Percentiles rank a stretch among this genome's conserved stretches.
These are phyloP conservation scores for Liriodendron chinense DNA, from an alignment of 164 flowering plant species.

Conservation along the genomic window DNA sequence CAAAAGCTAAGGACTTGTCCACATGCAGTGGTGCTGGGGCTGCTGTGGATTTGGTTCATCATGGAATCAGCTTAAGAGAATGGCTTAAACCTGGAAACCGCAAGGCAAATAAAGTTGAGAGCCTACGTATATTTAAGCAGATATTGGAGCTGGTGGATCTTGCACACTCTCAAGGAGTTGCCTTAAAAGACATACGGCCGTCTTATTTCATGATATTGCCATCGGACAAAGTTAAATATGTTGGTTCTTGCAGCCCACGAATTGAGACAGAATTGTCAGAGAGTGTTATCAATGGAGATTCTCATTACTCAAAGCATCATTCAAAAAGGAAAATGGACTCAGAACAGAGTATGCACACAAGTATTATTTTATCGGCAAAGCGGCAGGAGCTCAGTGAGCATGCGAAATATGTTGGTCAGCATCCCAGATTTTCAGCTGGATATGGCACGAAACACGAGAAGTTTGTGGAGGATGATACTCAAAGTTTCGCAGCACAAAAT, in stretches of 20 bases:
- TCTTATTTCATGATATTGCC: conserved; percentile 64
- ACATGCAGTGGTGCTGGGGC: conserved; percentile 16
- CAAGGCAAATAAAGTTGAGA: conserved; percentile 47
- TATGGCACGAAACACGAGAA: conserved; percentile 25
- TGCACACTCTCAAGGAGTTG: conserved; percentile 63
- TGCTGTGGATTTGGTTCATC: conserved; percentile 20
- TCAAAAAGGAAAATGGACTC: conserved; percentile 36
- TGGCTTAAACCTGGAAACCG: conserved; percentile 49
- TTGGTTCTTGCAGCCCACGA: conserved; percentile 35
- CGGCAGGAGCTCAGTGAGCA: conserved; percentile 43
- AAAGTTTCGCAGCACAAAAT: conserved; percentile 15
- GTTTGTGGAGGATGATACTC: conserved; percentile 14
- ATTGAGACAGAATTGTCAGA: conserved; percentile 22
- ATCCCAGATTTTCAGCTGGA: conserved; percentile 31
- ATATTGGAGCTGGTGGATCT: conserved; percentile 61
- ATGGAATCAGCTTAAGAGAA: conserved; percentile 60
- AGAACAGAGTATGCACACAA: conserved; percentile 23
- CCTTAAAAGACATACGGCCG: conserved; percentile 58
- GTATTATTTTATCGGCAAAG: conserved; percentile 30
- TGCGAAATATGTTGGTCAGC: conserved; percentile 18
- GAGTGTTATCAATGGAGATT: conserved; percentile 23
- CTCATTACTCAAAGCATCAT: conserved; percentile 15
- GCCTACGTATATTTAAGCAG: conserved; percentile 61
- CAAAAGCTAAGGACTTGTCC: conserved; percentile 21
- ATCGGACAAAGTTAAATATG: conserved; percentile 50